Base-by-base conservation (phyloP, 345 rosid genomes). In the Populus pruinosa region DNA sequence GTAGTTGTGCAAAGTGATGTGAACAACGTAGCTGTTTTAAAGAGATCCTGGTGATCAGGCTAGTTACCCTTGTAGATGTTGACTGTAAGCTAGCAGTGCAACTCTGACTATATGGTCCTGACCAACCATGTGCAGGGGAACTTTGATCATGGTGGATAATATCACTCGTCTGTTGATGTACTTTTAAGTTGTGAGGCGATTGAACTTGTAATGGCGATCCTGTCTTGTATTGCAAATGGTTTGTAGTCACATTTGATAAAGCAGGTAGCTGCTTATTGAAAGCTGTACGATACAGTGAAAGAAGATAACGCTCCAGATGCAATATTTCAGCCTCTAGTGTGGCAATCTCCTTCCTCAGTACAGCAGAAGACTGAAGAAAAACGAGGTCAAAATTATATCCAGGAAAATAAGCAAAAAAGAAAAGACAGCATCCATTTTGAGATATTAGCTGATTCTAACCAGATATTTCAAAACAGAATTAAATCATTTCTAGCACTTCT, bases 201-300 rank as follows among this genome's bases (percentile, higher is more conserved):
- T 81, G 83, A 70, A 36, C 63, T 36, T 71, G 69, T 6, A 75
- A 70, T 77, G 77, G 83, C 69, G 86, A 88, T 71, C 75, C 80
- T 65, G 80, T 39, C 69, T 73, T 76, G 71, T 39, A 70, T 73
- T 77, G 77, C 65, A 72, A 82, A 62, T 64, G 78, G 36, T 70
- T 75, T 76, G 43, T 49, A 38, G 89, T 25, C 77, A 78, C 82
- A 76, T 73, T 72, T 67, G 88, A 77, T 41, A 65, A 70, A 23
- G 85, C 76, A 23, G 88, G 84, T 69, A 79, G 25, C 56, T 78
- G 89, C 70, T 91, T 93, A 10, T 87, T 80, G 50, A 88, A 92
- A 83, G 92, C 88, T 44, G 87, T 89, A 55, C 94, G 89, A 74
- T 94, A 92, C 17, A 91, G 90, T 1, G 97, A 89, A 77, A 94